Evolutionary conservation across 352 stramenopile genomes (phyloP), one percentile per base, ranked within the genome.

Genomic region (Vaucheria bursata): DNA sequence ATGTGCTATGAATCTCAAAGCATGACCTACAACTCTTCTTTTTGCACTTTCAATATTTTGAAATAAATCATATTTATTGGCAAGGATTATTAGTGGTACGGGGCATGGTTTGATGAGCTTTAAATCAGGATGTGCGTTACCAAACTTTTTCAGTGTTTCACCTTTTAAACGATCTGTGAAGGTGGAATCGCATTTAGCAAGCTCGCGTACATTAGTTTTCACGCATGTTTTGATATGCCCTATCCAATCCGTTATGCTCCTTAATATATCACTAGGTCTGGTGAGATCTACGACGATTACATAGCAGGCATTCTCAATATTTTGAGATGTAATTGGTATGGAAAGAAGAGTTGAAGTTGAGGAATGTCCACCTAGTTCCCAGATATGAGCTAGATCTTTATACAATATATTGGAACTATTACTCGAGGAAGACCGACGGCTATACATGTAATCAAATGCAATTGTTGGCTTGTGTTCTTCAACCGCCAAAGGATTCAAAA

Each of bases 11-110:
- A 90, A 94, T 0, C 91, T 86, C 50, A 96, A 84, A 1, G 90
- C 90, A 83, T 94, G 89, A 4, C 87, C 82, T 8, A 96, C 36
- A 0, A 86, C 89, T 78, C 94, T 94, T 71, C 89, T 89, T 79
- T 91, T 92, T 33, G 89, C 88, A 0, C 84, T 88, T 82, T 96
- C 91, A 78, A 94, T 86, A 39, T 94, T 87, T 7, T 88, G 88
- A 77, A 96, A 94, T 0, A 85, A 78, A 72, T 96, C 91, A 73
- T 89, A 94, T 76, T 96, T 96, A 86, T 93, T 93, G 53, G 84
- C 89, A 1, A 96, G 50, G 49, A 96, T 85, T 1, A 95, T 73
- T 32, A 95, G 73, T 0, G 90, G 91, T 0, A 95, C 73, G 25
- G 89, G 79, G 33, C 92, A 82, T 1, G 90, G 88, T 2, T 85